Percentiles rank a stretch among this genome's conserved stretches.
phyloP scores from a whole-genome alignment of 1,139 yeast genomes.

The Kodamaea fungicola region DNA sequence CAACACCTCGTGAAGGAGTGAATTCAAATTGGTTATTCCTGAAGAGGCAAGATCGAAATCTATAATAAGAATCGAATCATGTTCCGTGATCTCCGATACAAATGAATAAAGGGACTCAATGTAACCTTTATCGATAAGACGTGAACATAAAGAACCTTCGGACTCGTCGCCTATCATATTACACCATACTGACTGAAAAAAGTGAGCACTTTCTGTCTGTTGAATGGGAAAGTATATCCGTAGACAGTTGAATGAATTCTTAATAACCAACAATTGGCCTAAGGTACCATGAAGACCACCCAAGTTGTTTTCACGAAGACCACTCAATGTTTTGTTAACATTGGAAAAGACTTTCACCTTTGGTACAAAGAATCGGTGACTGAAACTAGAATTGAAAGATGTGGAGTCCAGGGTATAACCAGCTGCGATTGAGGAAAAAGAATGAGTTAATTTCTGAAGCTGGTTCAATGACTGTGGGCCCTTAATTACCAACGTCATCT shows the following conservation, averaged over 20 bases:
- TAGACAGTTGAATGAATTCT: slow-evolving; percentile 8
- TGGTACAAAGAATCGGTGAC: not conserved
- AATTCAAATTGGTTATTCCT: slow-evolving; percentile 29
- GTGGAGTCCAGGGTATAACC: not conserved
- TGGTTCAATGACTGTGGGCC: slow-evolving; percentile 63
- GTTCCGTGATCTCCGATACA: slow-evolving; percentile 32
- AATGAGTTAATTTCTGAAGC: slow-evolving; percentile 43
- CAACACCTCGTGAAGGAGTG: slow-evolving; percentile 28
- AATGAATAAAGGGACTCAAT: slow-evolving; percentile 36
- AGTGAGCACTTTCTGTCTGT: slow-evolving; percentile 8
- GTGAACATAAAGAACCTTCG: slow-evolving; percentile 39
- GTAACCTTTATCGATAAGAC: slow-evolving; percentile 21
- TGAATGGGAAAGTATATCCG: slow-evolving; percentile 39
- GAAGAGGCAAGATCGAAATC: slow-evolving; percentile 43
- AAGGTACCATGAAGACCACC: not conserved
- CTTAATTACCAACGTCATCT: slow-evolving; percentile 53
- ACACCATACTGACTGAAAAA: slow-evolving; percentile 47
- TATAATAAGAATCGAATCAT: slow-evolving; percentile 33
- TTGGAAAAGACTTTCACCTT: not conserved
- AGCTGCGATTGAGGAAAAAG: slow-evolving; percentile 24
- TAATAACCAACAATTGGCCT: not conserved
- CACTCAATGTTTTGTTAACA: not conserved
- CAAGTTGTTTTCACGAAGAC: not conserved
- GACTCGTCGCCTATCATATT: slow-evolving; percentile 62
- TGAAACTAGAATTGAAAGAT: not conserved